Evolutionary conservation across 257 asterid species (phyloP).

Genomic region (Cruciata laevipes): DNA sequence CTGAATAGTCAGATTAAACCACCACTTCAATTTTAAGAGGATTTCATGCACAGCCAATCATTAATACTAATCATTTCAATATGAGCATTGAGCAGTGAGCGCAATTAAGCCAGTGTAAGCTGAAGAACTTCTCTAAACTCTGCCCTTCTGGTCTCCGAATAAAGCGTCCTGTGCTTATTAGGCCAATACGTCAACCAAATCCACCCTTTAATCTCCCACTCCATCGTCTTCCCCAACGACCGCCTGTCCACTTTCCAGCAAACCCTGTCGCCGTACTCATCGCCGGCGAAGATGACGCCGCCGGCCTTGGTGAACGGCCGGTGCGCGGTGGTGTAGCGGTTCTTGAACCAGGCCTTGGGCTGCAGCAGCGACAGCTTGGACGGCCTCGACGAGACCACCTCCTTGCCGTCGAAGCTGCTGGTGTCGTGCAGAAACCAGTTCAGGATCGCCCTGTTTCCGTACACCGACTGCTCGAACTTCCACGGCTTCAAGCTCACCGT

Average conservation of each 20-base stretch:
- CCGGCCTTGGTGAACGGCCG: constrained; percentile 75
- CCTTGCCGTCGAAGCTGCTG: constrained; percentile 50
- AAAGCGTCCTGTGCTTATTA: constrained; percentile 51
- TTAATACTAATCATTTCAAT: not conserved
- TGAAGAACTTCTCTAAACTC: constrained; percentile 54
- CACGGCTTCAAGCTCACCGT: constrained; percentile 62
- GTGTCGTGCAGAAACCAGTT: constrained; percentile 78
- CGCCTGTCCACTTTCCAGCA: constrained; percentile 68
- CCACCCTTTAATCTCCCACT: constrained; percentile 79
- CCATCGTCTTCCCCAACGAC: constrained; percentile 54
- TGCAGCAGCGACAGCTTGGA: constrained; percentile 56
- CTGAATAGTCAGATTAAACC: not conserved
- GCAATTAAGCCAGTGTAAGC: constrained; percentile 32
- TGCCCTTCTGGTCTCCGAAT: constrained; percentile 63
- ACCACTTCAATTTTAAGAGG: not conserved
- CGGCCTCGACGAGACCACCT: constrained; percentile 76
- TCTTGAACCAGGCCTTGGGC: constrained; percentile 78
- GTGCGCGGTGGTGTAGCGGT: constrained; percentile 55
- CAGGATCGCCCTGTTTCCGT: constrained; percentile 44
- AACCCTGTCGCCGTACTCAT: constrained; percentile 78
- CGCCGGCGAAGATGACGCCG: constrained; percentile 81
- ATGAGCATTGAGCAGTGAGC: not conserved
- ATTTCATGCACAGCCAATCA: not conserved
- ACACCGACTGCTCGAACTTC: constrained; percentile 81
- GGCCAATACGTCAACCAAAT: constrained; percentile 96